These are phyloP conservation scores for Entrophospora sp. DNA, from an alignment of 192 early-diverging fungal genomes.

Conservation along the genomic window DNA sequence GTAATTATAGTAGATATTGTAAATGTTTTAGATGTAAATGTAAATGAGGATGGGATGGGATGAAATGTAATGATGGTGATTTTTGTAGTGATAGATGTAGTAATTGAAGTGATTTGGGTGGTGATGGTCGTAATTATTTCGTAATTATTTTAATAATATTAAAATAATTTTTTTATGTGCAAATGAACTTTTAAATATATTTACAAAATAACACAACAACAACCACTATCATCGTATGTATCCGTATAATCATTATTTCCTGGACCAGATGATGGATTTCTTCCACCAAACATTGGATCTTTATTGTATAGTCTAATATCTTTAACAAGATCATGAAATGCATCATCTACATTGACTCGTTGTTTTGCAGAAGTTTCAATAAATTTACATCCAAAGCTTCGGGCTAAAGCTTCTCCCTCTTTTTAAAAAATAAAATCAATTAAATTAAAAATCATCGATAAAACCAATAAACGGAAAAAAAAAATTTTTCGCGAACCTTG, in stretches of 20 bases:
- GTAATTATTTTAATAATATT: no score
- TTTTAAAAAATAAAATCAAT: background rate
- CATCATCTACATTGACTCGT: constrained; percentile 86
- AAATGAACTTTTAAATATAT: no score
- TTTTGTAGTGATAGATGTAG: no score
- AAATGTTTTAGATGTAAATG: no score
- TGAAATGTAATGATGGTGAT: no score
- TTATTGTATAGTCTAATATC: constrained; percentile 76
- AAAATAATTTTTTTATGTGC: no score
- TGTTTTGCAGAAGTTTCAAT: constrained; percentile 86
- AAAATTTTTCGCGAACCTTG: constrained; percentile 32
- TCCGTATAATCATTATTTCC: constrained; percentile 29
- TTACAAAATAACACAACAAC: constrained; percentile 56
- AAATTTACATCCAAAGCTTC: constrained; percentile 66
- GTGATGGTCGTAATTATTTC: no score
- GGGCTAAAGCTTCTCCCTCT: constrained; percentile 80
- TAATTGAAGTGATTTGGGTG: no score
- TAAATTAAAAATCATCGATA: background rate
- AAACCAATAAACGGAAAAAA: background rate
- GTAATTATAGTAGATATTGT: no score
- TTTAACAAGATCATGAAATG: constrained; percentile 81
- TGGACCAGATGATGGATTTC: constrained; percentile 31
- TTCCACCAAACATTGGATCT: constrained; percentile 45
- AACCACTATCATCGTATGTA: constrained; percentile 36
- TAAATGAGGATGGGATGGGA: no score